A percentile compares a stretch with the other conserved stretches of the same genome.
Evolutionary conservation across 257 asterid species (phyloP).

Genomic region (Capsicum rhomboideum): DNA sequence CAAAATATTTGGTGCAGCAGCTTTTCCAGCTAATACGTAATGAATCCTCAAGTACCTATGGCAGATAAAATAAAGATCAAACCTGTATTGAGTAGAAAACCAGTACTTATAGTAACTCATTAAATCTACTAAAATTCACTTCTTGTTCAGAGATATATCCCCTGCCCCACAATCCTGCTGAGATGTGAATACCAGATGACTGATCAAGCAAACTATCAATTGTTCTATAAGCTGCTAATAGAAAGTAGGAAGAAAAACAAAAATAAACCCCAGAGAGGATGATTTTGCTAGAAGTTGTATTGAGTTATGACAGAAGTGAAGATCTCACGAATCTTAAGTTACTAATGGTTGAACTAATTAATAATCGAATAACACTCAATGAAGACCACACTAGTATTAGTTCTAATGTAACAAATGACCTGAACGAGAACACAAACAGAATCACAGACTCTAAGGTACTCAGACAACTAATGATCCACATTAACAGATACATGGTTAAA

Average conservation of each 20-base stretch:
- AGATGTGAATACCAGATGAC: neutral
- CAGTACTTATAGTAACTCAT: neutral
- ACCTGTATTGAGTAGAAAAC: neutral
- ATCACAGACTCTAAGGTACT: neutral
- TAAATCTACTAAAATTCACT: neutral
- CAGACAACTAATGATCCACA: neutral
- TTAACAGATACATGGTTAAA: neutral
- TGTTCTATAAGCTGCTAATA: neutral
- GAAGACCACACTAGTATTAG: neutral
- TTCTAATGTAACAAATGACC: neutral
- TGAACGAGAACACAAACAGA: neutral
- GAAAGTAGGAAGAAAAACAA: neutral
- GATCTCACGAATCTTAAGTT: neutral
- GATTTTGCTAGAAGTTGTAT: neutral
- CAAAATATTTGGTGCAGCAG: neutral
- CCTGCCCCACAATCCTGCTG: neutral
- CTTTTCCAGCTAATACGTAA: neutral
- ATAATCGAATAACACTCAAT: neutral
- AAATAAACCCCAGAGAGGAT: neutral
- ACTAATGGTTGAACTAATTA: neutral
- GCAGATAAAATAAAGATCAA: neutral
- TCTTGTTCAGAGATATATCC: neutral
- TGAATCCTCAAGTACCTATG: slow-evolving; percentile 18
- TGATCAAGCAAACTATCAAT: neutral
- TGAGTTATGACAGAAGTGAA: neutral